Percentiles rank a stretch among this genome's conserved stretches.
Evolutionary conservation across 352 stramenopile species (phyloP).

Genomic region (Phytophthora cactorum): DNA sequence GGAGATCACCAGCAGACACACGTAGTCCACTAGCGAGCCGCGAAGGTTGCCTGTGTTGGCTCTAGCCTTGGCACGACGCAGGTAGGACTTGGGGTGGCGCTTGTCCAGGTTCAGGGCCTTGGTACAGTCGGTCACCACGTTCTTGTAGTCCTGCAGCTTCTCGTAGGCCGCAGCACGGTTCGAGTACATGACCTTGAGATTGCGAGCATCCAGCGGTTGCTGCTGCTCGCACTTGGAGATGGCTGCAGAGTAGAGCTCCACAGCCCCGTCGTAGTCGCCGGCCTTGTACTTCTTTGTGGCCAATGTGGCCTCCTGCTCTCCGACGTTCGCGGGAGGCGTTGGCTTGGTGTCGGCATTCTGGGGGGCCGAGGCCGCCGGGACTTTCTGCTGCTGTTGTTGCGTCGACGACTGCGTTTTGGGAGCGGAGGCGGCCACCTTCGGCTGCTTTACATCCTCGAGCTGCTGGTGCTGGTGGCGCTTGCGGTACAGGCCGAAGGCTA

Average conservation of each 20-base stretch:
- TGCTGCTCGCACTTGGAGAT: constrained; percentile 68
- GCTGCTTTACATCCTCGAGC: constrained; percentile 36
- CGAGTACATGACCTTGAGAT: constrained; percentile 89
- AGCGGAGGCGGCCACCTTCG: constrained; percentile 26
- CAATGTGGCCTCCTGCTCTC: constrained; percentile 68
- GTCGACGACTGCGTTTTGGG: constrained; percentile 26
- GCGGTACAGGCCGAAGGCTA: constrained; percentile 59
- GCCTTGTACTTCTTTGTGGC: constrained; percentile 86
- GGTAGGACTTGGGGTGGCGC: constrained; percentile 76
- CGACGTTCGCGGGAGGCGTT: constrained; percentile 35
- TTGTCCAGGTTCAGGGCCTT: constrained; percentile 70
- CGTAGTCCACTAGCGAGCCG: constrained; percentile 80
- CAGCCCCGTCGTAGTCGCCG: constrained; percentile 65
- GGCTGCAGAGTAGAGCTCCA: constrained; percentile 73
- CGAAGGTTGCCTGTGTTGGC: constrained; percentile 50
- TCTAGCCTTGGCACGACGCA: constrained; percentile 79
- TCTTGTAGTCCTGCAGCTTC: constrained; percentile 64
- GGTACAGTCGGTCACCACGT: constrained; percentile 69
- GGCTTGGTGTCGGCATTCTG: constrained; percentile 33
- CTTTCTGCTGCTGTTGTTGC: constrained; percentile 37
- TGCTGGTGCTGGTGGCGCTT: constrained; percentile 43
- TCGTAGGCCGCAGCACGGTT: constrained; percentile 83
- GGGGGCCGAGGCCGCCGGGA: constrained; percentile 24
- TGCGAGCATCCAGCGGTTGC: constrained; percentile 65
- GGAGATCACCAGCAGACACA: constrained; percentile 79